Percentiles rank a stretch among this genome's conserved stretches.
Evolutionary conservation across 768 basidiomycete genomes (phyloP).

Genomic region (Candolleomyces eurysporus): DNA sequence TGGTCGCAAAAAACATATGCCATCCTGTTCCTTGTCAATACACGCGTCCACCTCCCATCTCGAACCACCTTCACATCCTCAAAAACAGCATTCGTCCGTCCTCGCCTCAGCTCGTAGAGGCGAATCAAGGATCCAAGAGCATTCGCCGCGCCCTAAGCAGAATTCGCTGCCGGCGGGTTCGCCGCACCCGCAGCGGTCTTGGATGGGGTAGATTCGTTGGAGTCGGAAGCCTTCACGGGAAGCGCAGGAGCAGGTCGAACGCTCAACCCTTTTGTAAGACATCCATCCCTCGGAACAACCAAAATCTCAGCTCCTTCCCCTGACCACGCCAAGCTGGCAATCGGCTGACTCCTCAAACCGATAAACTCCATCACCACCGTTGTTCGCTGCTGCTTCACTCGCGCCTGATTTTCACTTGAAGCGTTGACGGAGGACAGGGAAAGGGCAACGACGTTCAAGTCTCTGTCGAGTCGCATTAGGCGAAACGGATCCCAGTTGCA

Average conservation of each 20-base stretch:
- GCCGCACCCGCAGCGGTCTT: conserved; percentile 2
- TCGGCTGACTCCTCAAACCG: conserved; percentile 44
- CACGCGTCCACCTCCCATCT: conserved; percentile 67
- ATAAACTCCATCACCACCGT: conserved; percentile 45
- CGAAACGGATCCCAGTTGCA: no score
- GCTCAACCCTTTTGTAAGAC: conserved; percentile 48
- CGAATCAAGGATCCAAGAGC: conserved; percentile 40
- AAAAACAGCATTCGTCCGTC: conserved; percentile 63
- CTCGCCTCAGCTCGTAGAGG: conserved; percentile 69
- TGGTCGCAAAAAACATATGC: conserved; percentile 73
- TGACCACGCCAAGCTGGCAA: conserved; percentile 50
- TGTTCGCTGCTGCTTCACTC: conserved; percentile 12
- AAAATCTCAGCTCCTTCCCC: conserved; percentile 51
- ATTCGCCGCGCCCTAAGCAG: neutral
- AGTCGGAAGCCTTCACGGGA: neutral
- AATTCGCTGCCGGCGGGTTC: neutral
- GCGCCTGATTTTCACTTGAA: neutral
- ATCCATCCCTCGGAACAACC: conserved; percentile 55
- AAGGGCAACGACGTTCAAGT: conserved; percentile 16
- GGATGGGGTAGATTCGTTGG: conserved; percentile 20
- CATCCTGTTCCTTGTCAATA: conserved; percentile 63
- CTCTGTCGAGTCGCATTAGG: no score
- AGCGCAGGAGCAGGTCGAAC: conserved; percentile 10
- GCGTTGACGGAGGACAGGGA: neutral
- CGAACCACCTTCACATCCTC: conserved; percentile 50